Evolutionary conservation across 371 early-diverging fungal genomes (phyloP).

Genomic region (Mucor plumbeus): DNA sequence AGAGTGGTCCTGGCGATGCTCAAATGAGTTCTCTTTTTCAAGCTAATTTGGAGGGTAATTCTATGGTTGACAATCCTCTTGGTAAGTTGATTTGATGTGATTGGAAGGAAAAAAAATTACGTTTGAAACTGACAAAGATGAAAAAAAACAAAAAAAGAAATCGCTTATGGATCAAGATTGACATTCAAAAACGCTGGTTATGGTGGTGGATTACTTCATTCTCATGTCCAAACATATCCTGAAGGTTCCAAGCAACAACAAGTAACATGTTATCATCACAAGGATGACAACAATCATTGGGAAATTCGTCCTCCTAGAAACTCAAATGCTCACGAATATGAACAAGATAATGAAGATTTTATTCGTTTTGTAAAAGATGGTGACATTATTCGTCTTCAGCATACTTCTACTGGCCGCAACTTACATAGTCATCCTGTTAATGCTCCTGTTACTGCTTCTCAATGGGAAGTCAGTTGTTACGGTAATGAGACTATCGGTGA

Average conservation of each 20-base stretch:
- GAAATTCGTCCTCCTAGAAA: conserved; percentile 56
- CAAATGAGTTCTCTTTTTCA: conserved; percentile 99
- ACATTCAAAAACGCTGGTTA: conserved; percentile 87
- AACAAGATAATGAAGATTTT: conserved; percentile 46
- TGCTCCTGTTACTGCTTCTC: conserved; percentile 83
- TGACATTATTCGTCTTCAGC: conserved; percentile 84
- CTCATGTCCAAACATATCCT: conserved; percentile 95
- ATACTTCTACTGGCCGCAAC: conserved; percentile 75
- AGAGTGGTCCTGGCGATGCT: conserved; percentile 94
- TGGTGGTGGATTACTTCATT: conserved; percentile 98
- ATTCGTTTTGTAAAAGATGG: conserved; percentile 77
- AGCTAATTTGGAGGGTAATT: conserved; percentile 87
- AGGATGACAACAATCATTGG: conserved; percentile 98
- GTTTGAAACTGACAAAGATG: too few species aligned
- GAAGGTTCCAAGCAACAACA: conserved; percentile 96
- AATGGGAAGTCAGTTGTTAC: conserved; percentile 92
- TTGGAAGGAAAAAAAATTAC: background rate
- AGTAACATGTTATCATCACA: conserved; percentile 98
- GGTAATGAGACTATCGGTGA: conserved; percentile 78
- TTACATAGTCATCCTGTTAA: conserved; percentile 84
- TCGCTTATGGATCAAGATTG: conserved; percentile 94
- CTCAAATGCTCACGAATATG: conserved; percentile 35
- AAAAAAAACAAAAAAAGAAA: conserved; percentile 54
- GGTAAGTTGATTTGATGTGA: conserved; percentile 50
- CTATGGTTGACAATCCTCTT: conserved; percentile 81